Evolutionary conservation across 331 rosid genomes (phyloP), one percentile per base, ranked within the genome.

Genomic region (Malus hybrid): DNA sequence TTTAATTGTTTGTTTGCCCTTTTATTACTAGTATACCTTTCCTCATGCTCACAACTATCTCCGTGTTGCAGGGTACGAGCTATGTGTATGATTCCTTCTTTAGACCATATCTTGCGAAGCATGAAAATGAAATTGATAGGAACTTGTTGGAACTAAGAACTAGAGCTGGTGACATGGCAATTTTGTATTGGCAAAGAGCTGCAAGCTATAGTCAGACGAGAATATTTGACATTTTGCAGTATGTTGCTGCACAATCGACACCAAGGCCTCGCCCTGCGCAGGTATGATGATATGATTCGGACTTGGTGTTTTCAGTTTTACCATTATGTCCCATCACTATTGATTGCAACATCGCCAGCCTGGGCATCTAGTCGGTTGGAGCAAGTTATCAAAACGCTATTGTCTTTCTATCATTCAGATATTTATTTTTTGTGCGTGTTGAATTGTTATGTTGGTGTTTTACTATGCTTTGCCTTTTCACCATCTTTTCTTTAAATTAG

Each of bases 1-100:
- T 71, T n/a, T 39, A 7, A 48, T 50, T 70, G 7, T 66, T 71
- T 64, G 46, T 69, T 63, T 27, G 24, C 24, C 24, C 24, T 24
- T 24, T 24, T 1, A 24, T 24, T 24, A 12, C 65, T 64, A 50
- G 61, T 70, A 66, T 59, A 7, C 22, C 29, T 54, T 63, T 57
- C 33, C 32, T 69, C 19, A 19, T 32, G 10, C 82, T 44, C 71
- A 73, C 46, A 32, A 22, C 76, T 3, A 55, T 71, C 55, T 60
- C 6, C 83, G 69, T 85, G 46, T 52, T 31, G 24, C 78, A 95
- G 99, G 99, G 98, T 62, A 95, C 99, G 14, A 85, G 90, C 10
- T 95, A 92, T 82, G 98, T 95, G 73, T 95, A 95, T 61, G 97
- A 92, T 80, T 89, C 98, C 83, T 95, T 95, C 97, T 95, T 95